Evolutionary conservation across 306 rosid genomes (phyloP), one percentile per base, ranked within the genome.

Genomic region (Cicer pinnatifidum): DNA sequence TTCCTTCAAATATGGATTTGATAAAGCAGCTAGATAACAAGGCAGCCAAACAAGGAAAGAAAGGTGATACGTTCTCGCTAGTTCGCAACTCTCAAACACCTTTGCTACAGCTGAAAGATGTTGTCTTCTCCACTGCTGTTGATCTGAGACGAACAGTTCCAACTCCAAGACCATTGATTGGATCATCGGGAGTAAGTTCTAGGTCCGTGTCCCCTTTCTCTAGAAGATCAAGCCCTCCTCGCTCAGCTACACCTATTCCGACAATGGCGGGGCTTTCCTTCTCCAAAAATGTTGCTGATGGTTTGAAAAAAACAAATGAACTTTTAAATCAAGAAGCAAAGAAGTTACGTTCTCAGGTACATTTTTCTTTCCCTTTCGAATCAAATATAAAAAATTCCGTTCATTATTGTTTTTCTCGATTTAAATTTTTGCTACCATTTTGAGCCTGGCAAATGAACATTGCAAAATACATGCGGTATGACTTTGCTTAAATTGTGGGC

Each of bases 11-110:
- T 47, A 74, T 90, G 88, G 99, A 95, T 84, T 89, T 95, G 84
- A 95, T 95, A 84, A 95, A 95, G 84, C 99, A 89, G 69, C 82
- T 94, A 71, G 97, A 91, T 78, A 91, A 80, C 80, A 95, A 95
- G 86, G 99, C 97, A 52, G 97, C 96, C 68, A 95, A 87, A 75
- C 97, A 94, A 82, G 97, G 95, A 72, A 95, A 90, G 87, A 95
- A 95, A 81, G 84, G 85, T 12, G 97, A 95, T 77, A 80, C 95
- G 44, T 91, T 95, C 81, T 91, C 97, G 15, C 85, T 95, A 28
- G 91, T 81, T 66, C 91, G 92, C 56, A 61, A 91, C 63, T 77
- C 89, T 23, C 99, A 95, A 84, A 75, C 89, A 37, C 91, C 96
- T 4, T 53, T 91, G 82, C 77, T 91, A 80, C 97, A 91, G 81